Evolutionary conservation across 1,284 basidiomycete genomes (phyloP).

Genomic region (Butyriboletus appendiculatus): DNA sequence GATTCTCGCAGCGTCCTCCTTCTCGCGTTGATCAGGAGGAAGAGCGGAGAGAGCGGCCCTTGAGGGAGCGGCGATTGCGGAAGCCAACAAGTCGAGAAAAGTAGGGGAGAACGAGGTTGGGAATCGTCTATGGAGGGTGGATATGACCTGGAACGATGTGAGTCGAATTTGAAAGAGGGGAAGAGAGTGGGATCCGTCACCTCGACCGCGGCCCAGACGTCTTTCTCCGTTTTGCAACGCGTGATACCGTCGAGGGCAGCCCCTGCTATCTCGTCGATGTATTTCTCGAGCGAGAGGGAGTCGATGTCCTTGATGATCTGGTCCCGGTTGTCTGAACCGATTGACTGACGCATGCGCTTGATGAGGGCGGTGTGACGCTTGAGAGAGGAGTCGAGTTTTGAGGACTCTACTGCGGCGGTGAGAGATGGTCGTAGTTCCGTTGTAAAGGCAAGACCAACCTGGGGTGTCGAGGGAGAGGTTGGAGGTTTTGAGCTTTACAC

Average conservation of each 20-base stretch:
- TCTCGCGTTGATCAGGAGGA: constrained; percentile 84
- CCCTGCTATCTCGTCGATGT: constrained; percentile 91
- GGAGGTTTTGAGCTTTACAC: constrained; percentile 54
- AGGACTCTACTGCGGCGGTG: constrained; percentile 45
- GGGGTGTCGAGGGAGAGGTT: constrained; percentile 48
- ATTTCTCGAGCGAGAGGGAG: constrained; percentile 89
- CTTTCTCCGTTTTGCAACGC: constrained; percentile 86
- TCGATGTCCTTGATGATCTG: constrained; percentile 91
- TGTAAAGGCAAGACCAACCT: constrained; percentile 41
- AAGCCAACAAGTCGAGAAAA: constrained; percentile 64
- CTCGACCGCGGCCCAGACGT: constrained; percentile 91
- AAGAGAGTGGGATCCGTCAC: constrained; percentile 44
- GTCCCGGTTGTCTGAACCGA: constrained; percentile 78
- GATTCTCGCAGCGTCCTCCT: constrained; percentile 85
- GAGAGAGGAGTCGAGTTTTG: constrained; percentile 86
- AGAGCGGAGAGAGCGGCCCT: constrained; percentile 60
- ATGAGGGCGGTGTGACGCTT: constrained; percentile 94
- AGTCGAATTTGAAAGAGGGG: neutral
- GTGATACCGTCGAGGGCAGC: constrained; percentile 85
- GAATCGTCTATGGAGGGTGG: constrained; percentile 88
- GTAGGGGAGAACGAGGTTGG: constrained; percentile 76
- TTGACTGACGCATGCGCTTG: constrained; percentile 83
- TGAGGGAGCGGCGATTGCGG: constrained; percentile 67
- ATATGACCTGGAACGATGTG: constrained; percentile 67
- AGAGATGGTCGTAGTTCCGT: constrained; percentile 11